These are phyloP conservation scores for Parathielavia hyrcaniae DNA, from an alignment of 495 filamentous ascomycete genomes.

Conservation along the genomic window DNA sequence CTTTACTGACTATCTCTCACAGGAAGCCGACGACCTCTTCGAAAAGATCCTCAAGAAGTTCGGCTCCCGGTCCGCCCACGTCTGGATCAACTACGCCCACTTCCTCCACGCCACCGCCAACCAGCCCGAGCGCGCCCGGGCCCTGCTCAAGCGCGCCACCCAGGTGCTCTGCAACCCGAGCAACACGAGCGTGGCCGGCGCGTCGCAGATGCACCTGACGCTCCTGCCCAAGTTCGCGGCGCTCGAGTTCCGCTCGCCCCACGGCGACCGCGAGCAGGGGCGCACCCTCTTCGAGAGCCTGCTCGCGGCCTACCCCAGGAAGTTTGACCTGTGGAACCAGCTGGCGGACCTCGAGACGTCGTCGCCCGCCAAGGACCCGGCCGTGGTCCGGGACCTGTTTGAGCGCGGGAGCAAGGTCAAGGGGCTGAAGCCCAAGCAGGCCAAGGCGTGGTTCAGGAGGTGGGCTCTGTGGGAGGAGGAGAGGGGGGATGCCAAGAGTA, in stretches of 20 bases:
- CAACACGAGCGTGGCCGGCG: constrained; percentile 22
- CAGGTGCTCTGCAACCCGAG: constrained; percentile 55
- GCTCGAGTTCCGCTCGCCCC: constrained; percentile 77
- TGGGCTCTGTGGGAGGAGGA: constrained; percentile 78
- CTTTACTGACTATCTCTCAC: constrained; percentile 36
- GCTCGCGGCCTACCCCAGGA: constrained; percentile 76
- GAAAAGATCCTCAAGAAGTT: constrained; percentile 80
- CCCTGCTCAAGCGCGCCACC: constrained; percentile 74
- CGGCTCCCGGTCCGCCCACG: constrained; percentile 62
- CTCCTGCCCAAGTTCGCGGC: constrained; percentile 82
- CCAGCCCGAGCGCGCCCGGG: constrained; percentile 66
- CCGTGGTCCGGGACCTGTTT: constrained; percentile 62
- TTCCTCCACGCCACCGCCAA: constrained; percentile 71
- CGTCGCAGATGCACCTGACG: constrained; percentile 58
- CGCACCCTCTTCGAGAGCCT: constrained; percentile 91
- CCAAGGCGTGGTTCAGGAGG: constrained; percentile 73
- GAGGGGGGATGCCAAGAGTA: constrained; percentile 61
- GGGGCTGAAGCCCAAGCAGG: constrained; percentile 63
- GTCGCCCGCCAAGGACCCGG: constrained; percentile 48
- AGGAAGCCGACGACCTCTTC: constrained; percentile 90
- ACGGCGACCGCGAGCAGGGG: constrained; percentile 83
- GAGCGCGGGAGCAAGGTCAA: constrained; percentile 69
- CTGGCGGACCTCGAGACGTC: constrained; percentile 76
- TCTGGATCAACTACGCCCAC: constrained; percentile 92
- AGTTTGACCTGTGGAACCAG: constrained; percentile 86